Evolutionary conservation across 2,329 filamentous ascomycete genomes (phyloP), one percentile per base, ranked within the genome.

Genomic region (Pseudogymnoascus pannorum): DNA sequence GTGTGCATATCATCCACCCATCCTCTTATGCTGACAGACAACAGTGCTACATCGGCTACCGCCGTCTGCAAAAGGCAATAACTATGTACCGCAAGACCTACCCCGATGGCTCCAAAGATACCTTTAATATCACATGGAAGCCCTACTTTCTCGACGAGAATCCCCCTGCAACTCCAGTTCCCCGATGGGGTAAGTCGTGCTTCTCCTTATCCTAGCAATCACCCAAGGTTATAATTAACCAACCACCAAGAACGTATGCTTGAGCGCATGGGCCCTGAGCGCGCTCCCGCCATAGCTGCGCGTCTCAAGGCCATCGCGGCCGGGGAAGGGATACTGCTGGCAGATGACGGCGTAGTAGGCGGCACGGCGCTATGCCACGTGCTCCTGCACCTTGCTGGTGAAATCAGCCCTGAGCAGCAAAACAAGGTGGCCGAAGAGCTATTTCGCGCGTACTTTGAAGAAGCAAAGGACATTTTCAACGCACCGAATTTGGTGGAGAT

Each of bases 1-100:
- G 48, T 14, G 5, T 31, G 2, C 3, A 24, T 3, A 5, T 2
- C 26, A 20, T 8, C 48, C 26, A 5, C 26, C 26, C 3, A 5
- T 54, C n/a, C 26, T 33, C 20, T 14, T 26, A 14, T 54, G 20
- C 48, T 54, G 11, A 54, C 16, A 54, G 20, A 18, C 16, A 20
- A 20, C 20, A 54, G 48, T 89, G 91, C 79, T 94, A 92, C 73
- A 79, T 95, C 14, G 91, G 91, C 73, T 88, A 90, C 71, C 85
- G 85, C 65, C 86, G 89, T 36, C 82, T 96, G 38, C 83, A 87
- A 58, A 82, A 81, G 64, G 90, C 88, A 64, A 93, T 96, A 64
- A 72, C 78, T 7, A 73, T 82, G 29, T 90, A 89, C 76, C 81
- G 83, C 69, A 78, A 81, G 68, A 77, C 79, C 38, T 78, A 90